Percentiles rank a stretch among this genome's conserved stretches.
Evolutionary conservation across 2,329 filamentous ascomycete species (phyloP).

Genomic region (Aspergillus nomiae): DNA sequence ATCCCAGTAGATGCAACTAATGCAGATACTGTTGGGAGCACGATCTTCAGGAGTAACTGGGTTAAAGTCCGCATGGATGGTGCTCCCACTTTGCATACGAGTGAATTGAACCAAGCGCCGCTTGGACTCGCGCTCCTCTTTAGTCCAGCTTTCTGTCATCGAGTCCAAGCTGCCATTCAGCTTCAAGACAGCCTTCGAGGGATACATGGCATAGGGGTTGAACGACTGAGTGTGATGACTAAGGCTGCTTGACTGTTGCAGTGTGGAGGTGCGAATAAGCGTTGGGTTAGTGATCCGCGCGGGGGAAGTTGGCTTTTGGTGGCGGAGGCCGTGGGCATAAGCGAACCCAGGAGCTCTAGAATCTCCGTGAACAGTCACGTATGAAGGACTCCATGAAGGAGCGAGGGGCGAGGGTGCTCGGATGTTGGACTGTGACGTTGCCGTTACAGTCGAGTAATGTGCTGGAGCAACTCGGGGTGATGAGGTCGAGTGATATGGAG

Average conservation of each 20-base stretch:
- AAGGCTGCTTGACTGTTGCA: constrained; percentile 57
- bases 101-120: constrained; percentile 87
- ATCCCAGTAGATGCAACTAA: constrained; percentile 97
- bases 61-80: constrained; percentile 77
- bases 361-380: constrained; percentile 48
- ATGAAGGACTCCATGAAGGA: constrained; percentile 51
- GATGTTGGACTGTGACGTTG: constrained; percentile 44
- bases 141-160: constrained; percentile 82
- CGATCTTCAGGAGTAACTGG: constrained; percentile 78
- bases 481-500: constrained; percentile 37
- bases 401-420: constrained; percentile 53
- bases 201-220: constrained; percentile 79
- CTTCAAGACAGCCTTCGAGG: constrained; percentile 80
- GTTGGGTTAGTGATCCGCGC: constrained; percentile 55
- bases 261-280: constrained; percentile 67
- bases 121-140: constrained; percentile 76
- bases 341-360: constrained; percentile 47
- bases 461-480: constrained; percentile 45
- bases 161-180: constrained; percentile 80
- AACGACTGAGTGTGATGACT: constrained; percentile 59
- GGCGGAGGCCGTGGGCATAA: constrained; percentile 38
- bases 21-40: constrained; percentile 81
- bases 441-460: constrained; percentile 45
- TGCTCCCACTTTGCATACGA: constrained; percentile 78
- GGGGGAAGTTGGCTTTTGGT: constrained; percentile 49